A percentile compares a stretch with the other conserved stretches of the same genome.
These are phyloP conservation scores for Lichtheimia ornata DNA, from an alignment of 371 early-diverging fungal species.

Conservation along the genomic window DNA sequence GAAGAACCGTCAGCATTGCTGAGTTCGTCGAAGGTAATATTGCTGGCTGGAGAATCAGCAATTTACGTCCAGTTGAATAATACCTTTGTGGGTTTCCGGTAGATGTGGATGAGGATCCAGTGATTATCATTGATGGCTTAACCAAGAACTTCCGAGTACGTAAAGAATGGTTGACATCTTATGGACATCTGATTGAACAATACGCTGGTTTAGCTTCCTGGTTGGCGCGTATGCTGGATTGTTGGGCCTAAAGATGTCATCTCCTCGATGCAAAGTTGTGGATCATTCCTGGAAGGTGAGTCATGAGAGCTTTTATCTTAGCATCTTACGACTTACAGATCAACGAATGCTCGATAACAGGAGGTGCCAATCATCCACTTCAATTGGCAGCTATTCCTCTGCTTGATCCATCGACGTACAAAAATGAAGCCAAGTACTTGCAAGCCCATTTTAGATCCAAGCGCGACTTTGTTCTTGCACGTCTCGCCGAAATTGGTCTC, in stretches of 20 bases:
- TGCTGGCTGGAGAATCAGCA: background rate
- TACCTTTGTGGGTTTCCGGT: too few species aligned
- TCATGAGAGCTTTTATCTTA: background rate
- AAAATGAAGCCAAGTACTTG: slow-evolving; percentile 38
- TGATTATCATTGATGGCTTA: slow-evolving; percentile 48
- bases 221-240: slow-evolving; percentile 56
- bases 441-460: slow-evolving; percentile 48
- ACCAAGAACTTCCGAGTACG: slow-evolving; percentile 49
- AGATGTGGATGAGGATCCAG: slow-evolving; percentile 49
- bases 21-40: slow-evolving; percentile 39
- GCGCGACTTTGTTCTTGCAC: slow-evolving; percentile 41
- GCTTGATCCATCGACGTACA: slow-evolving; percentile 38
- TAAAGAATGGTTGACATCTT: background rate
- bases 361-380: slow-evolving; percentile 55
- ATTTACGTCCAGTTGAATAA: background rate
- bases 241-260: slow-evolving; percentile 49
- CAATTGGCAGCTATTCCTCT: slow-evolving; percentile 51
- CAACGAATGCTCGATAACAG: slow-evolving; percentile 8
- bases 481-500: slow-evolving; percentile 41
- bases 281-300: slow-evolving; percentile 47
- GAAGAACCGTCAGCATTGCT: slow-evolving; percentile 41
- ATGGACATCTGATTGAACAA: background rate
- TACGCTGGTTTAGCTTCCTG: slow-evolving; percentile 31
- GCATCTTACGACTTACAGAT: background rate
- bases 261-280: slow-evolving; percentile 45